Conservation (phyloP, 768 basidiomycete genomes). For the Termitomyces titanicus region DNA sequence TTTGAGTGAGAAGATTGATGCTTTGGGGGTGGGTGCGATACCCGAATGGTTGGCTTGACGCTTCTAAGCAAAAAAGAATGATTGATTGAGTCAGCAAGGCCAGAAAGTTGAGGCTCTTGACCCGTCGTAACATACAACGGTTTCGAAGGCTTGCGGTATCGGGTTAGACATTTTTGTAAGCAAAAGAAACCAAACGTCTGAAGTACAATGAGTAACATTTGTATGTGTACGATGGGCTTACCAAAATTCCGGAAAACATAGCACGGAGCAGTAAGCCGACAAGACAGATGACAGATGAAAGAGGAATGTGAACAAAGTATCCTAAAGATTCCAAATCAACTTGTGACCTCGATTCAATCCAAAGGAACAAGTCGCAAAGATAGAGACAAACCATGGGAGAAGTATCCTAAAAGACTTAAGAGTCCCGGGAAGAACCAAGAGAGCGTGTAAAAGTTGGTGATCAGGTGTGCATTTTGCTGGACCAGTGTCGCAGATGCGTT, state of each 20-base stretch:
- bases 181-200: slow-evolving; percentile 10
- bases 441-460: background rate
- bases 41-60: background rate
- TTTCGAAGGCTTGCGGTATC: background rate
- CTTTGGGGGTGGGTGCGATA: background rate
- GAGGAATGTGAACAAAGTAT: slow-evolving; percentile 22
- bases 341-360: slow-evolving; percentile 11
- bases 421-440: slow-evolving; percentile 4
- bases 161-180: slow-evolving; percentile 1
- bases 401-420: slow-evolving; percentile 4
- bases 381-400: slow-evolving; percentile 9
- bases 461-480: slow-evolving; percentile 23
- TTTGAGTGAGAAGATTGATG: background rate
- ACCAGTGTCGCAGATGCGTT: slow-evolving; percentile 32
- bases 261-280: slow-evolving; percentile 29
- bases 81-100: background rate
- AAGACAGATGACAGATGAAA: slow-evolving; percentile 23
- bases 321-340: slow-evolving; percentile 26
- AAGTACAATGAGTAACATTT: slow-evolving; percentile 1
- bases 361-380: background rate
- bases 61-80: background rate
- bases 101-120: background rate
- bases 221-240: slow-evolving; percentile 19
- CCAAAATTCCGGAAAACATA: slow-evolving; percentile 38
- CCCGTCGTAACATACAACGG: slow-evolving; percentile 9